A percentile compares a stretch with the other conserved stretches of the same genome.
Evolutionary conservation across 352 stramenopile genomes (phyloP).

Genomic region (Pythium plurisporium): DNA sequence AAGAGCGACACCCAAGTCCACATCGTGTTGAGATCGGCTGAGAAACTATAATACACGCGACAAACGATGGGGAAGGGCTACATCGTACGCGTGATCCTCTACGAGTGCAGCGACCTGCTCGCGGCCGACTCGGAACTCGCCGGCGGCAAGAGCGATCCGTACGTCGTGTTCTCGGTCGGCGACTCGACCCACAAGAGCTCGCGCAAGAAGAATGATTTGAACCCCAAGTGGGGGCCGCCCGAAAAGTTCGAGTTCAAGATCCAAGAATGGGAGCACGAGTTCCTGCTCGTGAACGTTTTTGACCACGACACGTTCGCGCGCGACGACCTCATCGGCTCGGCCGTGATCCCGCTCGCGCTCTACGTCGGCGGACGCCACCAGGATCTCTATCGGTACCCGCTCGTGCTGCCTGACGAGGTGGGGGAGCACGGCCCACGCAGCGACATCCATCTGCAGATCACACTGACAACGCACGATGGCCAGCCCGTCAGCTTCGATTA

Average conservation of each 20-base stretch:
- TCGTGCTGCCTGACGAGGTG: constrained; percentile 58
- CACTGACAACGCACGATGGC: constrained; percentile 44
- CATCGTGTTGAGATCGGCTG: not conserved
- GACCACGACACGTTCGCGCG: constrained; percentile 65
- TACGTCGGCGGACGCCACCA: constrained; percentile 51
- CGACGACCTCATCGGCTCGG: constrained; percentile 72
- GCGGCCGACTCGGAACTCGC: constrained; percentile 42
- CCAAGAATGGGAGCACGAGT: constrained; percentile 54
- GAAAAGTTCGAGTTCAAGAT: constrained; percentile 76
- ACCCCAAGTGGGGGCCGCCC: constrained; percentile 61
- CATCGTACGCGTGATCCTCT: constrained; percentile 52
- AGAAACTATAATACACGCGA: no score
- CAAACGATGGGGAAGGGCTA: constrained; percentile 28
- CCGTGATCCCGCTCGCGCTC: constrained; percentile 57
- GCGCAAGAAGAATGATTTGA: constrained; percentile 55
- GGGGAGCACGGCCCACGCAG: constrained; percentile 39
- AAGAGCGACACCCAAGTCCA: no score
- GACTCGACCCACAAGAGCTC: constrained; percentile 56
- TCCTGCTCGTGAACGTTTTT: constrained; percentile 62
- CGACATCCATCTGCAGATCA: constrained; percentile 66
- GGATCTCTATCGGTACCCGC: constrained; percentile 66
- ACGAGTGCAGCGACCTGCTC: constrained; percentile 55
- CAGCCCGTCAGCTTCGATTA: constrained; percentile 38
- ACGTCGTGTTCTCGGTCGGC: constrained; percentile 61
- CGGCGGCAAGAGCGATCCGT: constrained; percentile 71